A percentile compares a stretch with the other conserved stretches of the same genome.
Conservation (phyloP, 768 basidiomycete genomes). For the Russula virescens region DNA sequence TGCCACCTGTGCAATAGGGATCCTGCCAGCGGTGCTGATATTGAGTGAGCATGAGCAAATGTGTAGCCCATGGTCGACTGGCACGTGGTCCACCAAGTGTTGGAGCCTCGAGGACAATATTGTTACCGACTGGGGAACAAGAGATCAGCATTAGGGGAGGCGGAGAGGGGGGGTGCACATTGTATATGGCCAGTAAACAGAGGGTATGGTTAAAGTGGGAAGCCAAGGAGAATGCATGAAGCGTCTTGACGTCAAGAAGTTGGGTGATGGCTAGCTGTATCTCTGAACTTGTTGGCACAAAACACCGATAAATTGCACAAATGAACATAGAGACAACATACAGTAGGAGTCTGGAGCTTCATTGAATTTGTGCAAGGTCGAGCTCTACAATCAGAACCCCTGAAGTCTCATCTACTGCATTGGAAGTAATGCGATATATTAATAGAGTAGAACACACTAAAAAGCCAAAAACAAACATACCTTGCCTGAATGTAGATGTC, state of each 20-base stretch:
- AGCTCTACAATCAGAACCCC: no score
- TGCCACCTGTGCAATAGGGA: not conserved
- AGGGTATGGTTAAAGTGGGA: constrained; percentile 11
- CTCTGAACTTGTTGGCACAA: no score
- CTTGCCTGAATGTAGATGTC: no score
- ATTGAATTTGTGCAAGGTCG: no score
- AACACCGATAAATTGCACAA: no score
- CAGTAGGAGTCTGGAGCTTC: no score
- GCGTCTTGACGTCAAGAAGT: constrained; percentile 19
- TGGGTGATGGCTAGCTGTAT: constrained; percentile 20
- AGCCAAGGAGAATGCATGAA: constrained; percentile 13
- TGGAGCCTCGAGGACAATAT: constrained; percentile 7
- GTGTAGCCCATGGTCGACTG: constrained; percentile 9
- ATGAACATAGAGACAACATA: no score
- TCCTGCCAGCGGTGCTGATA: not conserved
- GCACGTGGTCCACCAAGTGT: constrained; percentile 22
- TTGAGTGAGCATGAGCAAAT: constrained; percentile 23
- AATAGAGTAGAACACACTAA: no score
- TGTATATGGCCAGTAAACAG: constrained; percentile 16
- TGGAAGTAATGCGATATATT: no score
- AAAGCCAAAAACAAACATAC: no score
- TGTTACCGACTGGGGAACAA: constrained; percentile 16
- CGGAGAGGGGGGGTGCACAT: not conserved
- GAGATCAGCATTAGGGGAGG: not conserved
- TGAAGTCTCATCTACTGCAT: no score